Conservation (phyloP, 352 stramenopile genomes). For the Elongisporangium undulatum region DNA sequence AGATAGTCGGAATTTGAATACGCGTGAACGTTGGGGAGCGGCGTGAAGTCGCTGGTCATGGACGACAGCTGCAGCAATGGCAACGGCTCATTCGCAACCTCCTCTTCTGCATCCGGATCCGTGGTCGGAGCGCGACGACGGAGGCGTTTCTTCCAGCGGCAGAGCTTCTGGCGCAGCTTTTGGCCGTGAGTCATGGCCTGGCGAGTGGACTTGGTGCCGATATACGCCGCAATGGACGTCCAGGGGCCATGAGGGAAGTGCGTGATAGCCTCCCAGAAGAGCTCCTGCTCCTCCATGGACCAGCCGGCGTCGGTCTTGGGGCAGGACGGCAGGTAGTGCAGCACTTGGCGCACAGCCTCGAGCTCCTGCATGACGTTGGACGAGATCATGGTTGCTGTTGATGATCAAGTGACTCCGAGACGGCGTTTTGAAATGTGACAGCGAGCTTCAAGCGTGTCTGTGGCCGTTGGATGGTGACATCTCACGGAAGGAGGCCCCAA, state of each 20-base stretch:
- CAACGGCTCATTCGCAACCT: not conserved
- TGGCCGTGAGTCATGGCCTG: conserved; percentile 48
- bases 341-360: conserved; percentile 18
- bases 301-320: conserved; percentile 23
- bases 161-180: conserved; percentile 48
- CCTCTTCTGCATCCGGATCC: not conserved
- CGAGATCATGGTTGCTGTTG: conserved; percentile 21
- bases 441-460: not conserved
- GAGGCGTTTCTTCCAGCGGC: conserved; percentile 32
- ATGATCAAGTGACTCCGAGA: too few species aligned
- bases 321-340: conserved; percentile 20
- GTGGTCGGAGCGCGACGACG: conserved; percentile 5
- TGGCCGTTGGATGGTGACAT: too few species aligned
- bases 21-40: not conserved
- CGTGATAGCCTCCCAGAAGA: conserved; percentile 37
- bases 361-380: conserved; percentile 27
- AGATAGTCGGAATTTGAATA: not conserved
- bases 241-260: conserved; percentile 37
- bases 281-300: conserved; percentile 28
- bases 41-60: not conserved
- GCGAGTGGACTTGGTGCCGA: conserved; percentile 39
- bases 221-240: conserved; percentile 38
- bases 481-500: too few species aligned
- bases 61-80: not conserved
- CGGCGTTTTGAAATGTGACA: not conserved